phyloP scores from a whole-genome alignment of 106 monocot species.

The Hemerocallis citrina region DNA sequence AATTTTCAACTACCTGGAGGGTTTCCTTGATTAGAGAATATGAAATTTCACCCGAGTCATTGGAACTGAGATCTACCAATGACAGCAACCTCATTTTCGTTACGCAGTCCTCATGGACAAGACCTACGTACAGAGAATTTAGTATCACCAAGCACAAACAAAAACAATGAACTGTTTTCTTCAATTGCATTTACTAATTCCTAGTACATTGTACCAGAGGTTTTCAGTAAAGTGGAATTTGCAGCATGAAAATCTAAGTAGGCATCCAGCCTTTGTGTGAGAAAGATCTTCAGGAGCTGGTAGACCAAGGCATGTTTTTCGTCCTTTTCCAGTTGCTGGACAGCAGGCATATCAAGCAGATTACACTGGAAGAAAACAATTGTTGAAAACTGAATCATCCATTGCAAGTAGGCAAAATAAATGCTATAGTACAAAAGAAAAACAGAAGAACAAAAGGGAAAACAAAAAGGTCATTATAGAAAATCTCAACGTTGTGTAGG shows the following conservation, averaged over 20 bases:
- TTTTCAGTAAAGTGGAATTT: constrained; percentile 59
- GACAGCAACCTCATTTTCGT: constrained; percentile 88
- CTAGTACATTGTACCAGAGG: constrained; percentile 47
- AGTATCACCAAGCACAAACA: background rate
- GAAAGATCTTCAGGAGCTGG: constrained; percentile 79
- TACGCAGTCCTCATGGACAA: constrained; percentile 88
- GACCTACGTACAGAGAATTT: constrained; percentile 35
- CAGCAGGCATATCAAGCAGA: constrained; percentile 81
- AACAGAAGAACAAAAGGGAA: background rate
- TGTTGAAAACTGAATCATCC: background rate
- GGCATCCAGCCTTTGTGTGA: constrained; percentile 68
- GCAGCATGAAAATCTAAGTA: constrained; percentile 72
- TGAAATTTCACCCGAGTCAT: constrained; percentile 52
- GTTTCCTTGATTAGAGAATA: constrained; percentile 69
- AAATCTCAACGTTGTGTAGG: no score
- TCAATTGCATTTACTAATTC: no score
- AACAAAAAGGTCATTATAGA: no score
- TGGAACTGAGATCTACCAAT: constrained; percentile 65
- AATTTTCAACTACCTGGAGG: constrained; percentile 42
- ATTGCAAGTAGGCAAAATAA: background rate
- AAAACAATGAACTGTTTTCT: background rate
- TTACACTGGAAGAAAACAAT: constrained; percentile 65
- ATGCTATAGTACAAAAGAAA: background rate
- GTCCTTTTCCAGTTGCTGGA: constrained; percentile 79
- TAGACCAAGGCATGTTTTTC: constrained; percentile 58